Conservation (phyloP, 31 red algal species). For the Bonnemaisonia californica region DNA sequence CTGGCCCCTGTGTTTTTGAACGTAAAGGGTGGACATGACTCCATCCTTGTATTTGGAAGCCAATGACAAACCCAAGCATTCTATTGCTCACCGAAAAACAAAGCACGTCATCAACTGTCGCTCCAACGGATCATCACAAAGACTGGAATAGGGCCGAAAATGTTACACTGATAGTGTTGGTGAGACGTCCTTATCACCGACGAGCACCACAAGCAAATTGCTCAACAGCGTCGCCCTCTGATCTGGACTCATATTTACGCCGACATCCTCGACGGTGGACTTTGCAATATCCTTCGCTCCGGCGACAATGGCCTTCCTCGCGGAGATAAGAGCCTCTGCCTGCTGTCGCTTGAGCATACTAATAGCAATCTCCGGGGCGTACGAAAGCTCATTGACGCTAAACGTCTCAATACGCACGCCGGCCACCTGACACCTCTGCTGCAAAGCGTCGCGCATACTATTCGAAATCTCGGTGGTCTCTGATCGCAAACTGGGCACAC, state of each 20-base stretch:
- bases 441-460: slow-evolving; percentile 60
- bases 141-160: no score
- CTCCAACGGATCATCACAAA: no score
- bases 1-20: no score
- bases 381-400: slow-evolving; percentile 71
- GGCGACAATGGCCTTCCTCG: slow-evolving; percentile 60
- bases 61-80: no score
- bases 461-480: slow-evolving; percentile 51
- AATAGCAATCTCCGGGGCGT: slow-evolving; percentile 81
- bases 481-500: slow-evolving; percentile 39
- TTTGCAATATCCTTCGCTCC: slow-evolving; percentile 72
- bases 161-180: slow-evolving; percentile 51
- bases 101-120: no score
- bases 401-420: slow-evolving; percentile 69
- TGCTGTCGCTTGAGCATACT: slow-evolving; percentile 81
- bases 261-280: slow-evolving; percentile 54
- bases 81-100: no score
- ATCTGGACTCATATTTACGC: slow-evolving; percentile 11
- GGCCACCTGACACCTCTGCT: slow-evolving; percentile 52
- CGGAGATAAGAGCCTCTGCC: slow-evolving; percentile 70
- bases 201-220: slow-evolving; percentile 66
- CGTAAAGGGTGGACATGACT: no score
- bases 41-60: no score
- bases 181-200: slow-evolving; percentile 66
- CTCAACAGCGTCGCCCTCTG: slow-evolving; percentile 37